Base-by-base conservation (phyloP, 345 rosid genomes). In the Linum tenue region DNA sequence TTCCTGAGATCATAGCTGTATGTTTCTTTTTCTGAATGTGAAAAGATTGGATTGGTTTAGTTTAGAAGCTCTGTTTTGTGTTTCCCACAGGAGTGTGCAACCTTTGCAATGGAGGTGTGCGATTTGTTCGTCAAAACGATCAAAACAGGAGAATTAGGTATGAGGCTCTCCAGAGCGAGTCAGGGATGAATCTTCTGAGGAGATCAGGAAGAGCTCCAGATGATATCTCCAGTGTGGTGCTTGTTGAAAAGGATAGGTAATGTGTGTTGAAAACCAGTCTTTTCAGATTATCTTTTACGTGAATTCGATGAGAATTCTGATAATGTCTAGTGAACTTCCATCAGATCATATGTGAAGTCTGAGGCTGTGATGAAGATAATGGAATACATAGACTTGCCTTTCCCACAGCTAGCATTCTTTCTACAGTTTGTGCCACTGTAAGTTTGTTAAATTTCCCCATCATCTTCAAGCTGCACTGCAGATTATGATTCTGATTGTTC, bases 141-240 rank as follows among this genome's bases (percentile, higher is more conserved):
- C 73, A 63, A 31, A 85, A 87, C 51, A 92, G 98, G 82, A 75
- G 75, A 67, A 87, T 92, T 10, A 87, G 98, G 77, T 92, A 80
- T 5, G 92, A 89, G 78, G 89, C 98, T 44, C 91, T 92, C 44
- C 92, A 89, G 73, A 92, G 98, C 53, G 89, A 87, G 76, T 81
- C 92, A 1, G 98, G 98, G 8, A 81, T 71, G 80, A 83, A 83
- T 22, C 80, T 92, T 40, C 66, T 92, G 39, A 75, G 79, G 82
- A 79, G 95, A 67, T 92, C 98, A 6, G 96, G 91, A 65, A 87
- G 96, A 86, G 98, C 83, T 73, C 95, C 96, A 38, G 91, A 92
- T 72, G 98, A 89, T 77, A 92, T 92, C 70, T 92, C 98, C 0
- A 92, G 98, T 62, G 95, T 92, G 5, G 92, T 92, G 12, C 88